Evolutionary conservation across 495 filamentous ascomycete genomes (phyloP).

Genomic region (Aspergillus mulundensis): DNA sequence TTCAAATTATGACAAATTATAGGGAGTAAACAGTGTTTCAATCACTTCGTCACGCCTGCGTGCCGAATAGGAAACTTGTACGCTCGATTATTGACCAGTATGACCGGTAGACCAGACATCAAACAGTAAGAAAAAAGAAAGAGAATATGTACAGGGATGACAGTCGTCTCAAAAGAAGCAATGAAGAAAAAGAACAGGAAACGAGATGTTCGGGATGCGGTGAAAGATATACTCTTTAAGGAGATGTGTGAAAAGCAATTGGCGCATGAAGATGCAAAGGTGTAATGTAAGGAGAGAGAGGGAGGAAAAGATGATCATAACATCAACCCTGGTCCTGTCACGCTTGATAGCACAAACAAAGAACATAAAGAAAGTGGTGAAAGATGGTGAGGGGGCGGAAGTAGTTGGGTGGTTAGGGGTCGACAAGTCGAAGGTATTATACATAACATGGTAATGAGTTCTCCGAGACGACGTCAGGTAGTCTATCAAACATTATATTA

Average conservation of each 20-base stretch:
- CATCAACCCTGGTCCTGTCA: conserved; percentile 33
- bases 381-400: conserved; percentile 12
- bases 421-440: conserved; percentile 20
- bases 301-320: conserved; percentile 26
- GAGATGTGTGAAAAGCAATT: conserved; percentile 11
- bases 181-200: neutral
- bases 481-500: conserved; percentile 44
- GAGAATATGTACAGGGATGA: conserved; percentile 13
- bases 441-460: conserved; percentile 22
- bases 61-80: conserved; percentile 19
- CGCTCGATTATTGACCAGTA: conserved; percentile 16
- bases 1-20: neutral
- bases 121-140: conserved; percentile 6
- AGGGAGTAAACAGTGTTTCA: neutral
- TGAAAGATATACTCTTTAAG: conserved; percentile 21
- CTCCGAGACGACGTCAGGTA: conserved; percentile 32
- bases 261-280: conserved; percentile 12
- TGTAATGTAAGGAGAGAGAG: conserved; percentile 8
- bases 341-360: conserved; percentile 14
- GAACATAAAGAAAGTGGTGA: conserved; percentile 18
- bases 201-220: conserved; percentile 8
- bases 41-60: conserved; percentile 28
- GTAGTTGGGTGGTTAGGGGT: neutral
- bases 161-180: neutral
- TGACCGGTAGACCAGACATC: conserved; percentile 10